Percentiles rank a stretch among this genome's conserved stretches.
Evolutionary conservation across 495 filamentous ascomycete species (phyloP).

Genomic region (Hypoxylon cercidicola): DNA sequence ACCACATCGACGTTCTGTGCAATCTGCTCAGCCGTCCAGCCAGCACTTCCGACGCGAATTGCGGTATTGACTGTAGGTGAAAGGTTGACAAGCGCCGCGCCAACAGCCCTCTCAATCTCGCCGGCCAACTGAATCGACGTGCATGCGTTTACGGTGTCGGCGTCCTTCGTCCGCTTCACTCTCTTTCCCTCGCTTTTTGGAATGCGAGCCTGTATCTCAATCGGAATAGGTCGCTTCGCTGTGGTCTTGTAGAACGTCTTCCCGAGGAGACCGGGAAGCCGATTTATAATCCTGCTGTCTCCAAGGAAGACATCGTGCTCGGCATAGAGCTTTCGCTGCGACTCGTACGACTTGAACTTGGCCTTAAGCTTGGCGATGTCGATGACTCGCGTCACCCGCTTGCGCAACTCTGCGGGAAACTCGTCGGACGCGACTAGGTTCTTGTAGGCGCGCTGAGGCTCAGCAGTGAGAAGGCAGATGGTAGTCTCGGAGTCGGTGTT

Average conservation of each 20-base stretch:
- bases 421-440: conserved; percentile 78
- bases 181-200: conserved; percentile 73
- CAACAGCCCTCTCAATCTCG: conserved; percentile 57
- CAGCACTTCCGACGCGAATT: conserved; percentile 76
- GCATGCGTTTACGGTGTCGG: conserved; percentile 46
- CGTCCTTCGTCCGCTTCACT: conserved; percentile 61
- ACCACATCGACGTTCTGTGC: conserved; percentile 82
- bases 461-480: conserved; percentile 53
- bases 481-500: conserved; percentile 54
- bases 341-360: conserved; percentile 89
- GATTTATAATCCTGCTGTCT: conserved; percentile 82
- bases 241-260: conserved; percentile 85
- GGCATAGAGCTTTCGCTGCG: conserved; percentile 79
- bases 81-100: conserved; percentile 77
- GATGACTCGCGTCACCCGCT: conserved; percentile 82
- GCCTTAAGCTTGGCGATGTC: conserved; percentile 82
- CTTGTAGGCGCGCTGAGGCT: conserved; percentile 91
- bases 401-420: conserved; percentile 77
- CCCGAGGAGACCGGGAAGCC: conserved; percentile 79
- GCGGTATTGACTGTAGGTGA: conserved; percentile 71
- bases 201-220: conserved; percentile 73
- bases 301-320: conserved; percentile 90
- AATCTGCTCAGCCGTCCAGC: conserved; percentile 77
- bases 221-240: conserved; percentile 86
- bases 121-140: conserved; percentile 38